A percentile compares a stretch with the other conserved stretches of the same genome.
These are phyloP conservation scores for Penstemon eatonii DNA, from an alignment of 257 asterid genomes.

Conservation along the genomic window DNA sequence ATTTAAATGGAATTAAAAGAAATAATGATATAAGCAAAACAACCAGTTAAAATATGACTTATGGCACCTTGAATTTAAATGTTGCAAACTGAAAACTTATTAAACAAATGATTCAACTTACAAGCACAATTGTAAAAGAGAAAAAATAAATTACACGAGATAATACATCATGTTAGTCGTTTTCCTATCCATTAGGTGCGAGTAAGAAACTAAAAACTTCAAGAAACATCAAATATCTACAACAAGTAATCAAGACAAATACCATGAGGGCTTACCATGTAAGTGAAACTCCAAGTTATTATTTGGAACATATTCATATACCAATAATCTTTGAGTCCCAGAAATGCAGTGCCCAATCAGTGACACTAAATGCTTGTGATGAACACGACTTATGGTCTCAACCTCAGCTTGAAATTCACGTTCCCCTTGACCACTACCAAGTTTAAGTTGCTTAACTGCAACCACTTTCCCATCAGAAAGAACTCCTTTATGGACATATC, in stretches of 20 bases:
- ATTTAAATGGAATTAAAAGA: constrained; percentile 24
- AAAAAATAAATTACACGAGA: constrained; percentile 9
- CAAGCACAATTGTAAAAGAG: constrained; percentile 17
- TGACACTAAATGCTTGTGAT: constrained; percentile 75
- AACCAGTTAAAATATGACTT: constrained; percentile 14
- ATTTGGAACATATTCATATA: constrained; percentile 78
- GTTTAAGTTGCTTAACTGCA: constrained; percentile 76
- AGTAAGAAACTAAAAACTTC: background rate
- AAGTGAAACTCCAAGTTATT: constrained; percentile 82
- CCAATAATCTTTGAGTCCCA: constrained; percentile 75
- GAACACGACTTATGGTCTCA: constrained; percentile 71
- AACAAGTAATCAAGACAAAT: constrained; percentile 15
- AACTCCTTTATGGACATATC: constrained; percentile 84
- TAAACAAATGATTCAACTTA: background rate
- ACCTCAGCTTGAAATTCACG: constrained; percentile 99
- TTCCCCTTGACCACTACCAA: constrained; percentile 89
- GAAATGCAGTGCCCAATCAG: constrained; percentile 80
- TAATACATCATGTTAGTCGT: constrained; percentile 9
- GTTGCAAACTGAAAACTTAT: background rate
- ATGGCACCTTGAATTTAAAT: constrained; percentile 15
- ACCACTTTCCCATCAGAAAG: constrained; percentile 72
- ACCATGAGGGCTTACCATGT: constrained; percentile 56
- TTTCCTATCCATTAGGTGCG: constrained; percentile 1
- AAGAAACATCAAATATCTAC: background rate
- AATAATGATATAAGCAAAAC: background rate